Base-by-base conservation (phyloP, 306 rosid species). In the peach (Prunus persica) region DNA sequence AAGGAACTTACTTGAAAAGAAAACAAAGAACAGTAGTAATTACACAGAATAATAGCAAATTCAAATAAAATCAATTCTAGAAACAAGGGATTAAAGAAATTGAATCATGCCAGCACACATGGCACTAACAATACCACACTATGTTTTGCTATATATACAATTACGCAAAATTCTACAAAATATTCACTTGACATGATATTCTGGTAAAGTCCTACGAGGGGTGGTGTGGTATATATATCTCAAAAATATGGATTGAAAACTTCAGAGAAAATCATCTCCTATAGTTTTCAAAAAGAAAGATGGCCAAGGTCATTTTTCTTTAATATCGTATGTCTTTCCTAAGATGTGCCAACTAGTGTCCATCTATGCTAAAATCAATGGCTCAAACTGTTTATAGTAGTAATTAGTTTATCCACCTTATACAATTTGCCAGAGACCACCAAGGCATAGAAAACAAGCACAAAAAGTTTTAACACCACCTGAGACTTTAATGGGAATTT, bases 371-470 rank as follows among this genome's bases (percentile, higher is more conserved):
- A 7, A 38, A 38, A 38, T 38, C 9, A 38, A 38, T 38, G 43
- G 43, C 43, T 38, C 43, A 38, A 38, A 38, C 43, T 38, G 9
- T 38, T 38, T 7, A 5, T 6, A 34, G 41, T 49, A 47, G 4
- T 69, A 49, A 5, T 19, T 69, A 24, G 73, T 49, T 49, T 28
- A 70, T 50, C 49, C 18, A 70, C 62, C 74, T 52, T 70, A 15
- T 4, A 70, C 12, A 19, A 28, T 18, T 69, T 70, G 1, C 43
- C 47, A 18, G 19, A 51, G 18, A 69, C 46, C 38, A 34, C 43
- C 22, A 69, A 30, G 41, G 20, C 62, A 52, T 51, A 7, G 43
- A 38, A 38, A 38, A 38, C 43, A 38, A 8, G 56, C 30, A 51
- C 9, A 58, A 19, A 25, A 28, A 27, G 32, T 62, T 27, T 20